Percentiles rank a stretch among this genome's conserved stretches.
phyloP scores from a whole-genome alignment of 768 basidiomycete species.

The Hypsizygus marmoreus region DNA sequence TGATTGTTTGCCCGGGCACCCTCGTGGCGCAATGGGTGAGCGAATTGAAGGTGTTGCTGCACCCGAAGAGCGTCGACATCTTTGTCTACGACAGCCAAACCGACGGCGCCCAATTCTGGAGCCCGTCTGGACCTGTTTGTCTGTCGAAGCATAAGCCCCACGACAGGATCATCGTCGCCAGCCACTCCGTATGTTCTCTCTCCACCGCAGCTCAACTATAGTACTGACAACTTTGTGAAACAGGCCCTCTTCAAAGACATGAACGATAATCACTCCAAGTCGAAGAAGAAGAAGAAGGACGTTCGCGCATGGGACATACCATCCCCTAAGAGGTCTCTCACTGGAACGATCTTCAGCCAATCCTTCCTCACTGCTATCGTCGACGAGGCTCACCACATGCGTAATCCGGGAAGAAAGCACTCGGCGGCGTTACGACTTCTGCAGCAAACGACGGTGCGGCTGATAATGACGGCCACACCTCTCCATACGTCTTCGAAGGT shows the following conservation, averaged over 20 bases:
- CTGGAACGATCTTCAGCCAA: conserved; percentile 17
- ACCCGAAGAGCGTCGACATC: conserved; percentile 21
- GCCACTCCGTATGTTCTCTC: conserved; percentile 24
- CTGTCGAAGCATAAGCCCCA: conserved; percentile 12
- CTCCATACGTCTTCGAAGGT: conserved; percentile 26
- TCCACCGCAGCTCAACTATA: neutral
- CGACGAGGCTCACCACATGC: conserved; percentile 26
- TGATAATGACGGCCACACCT: conserved; percentile 26
- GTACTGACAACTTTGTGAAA: neutral
- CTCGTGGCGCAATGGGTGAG: conserved; percentile 23
- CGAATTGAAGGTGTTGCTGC: conserved; percentile 17
- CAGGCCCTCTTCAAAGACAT: conserved; percentile 17
- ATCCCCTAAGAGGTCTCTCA: neutral
- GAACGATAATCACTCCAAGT: conserved; percentile 8
- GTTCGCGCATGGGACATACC: conserved; percentile 20
- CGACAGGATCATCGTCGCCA: conserved; percentile 21
- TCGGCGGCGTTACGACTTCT: conserved; percentile 12
- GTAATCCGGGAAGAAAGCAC: conserved; percentile 18
- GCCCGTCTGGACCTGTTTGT: conserved; percentile 6
- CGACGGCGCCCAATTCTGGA: conserved; percentile 21
- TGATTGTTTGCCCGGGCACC: conserved; percentile 22
- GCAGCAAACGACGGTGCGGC: conserved; percentile 6
- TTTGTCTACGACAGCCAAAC: conserved; percentile 21
- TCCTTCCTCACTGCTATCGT: conserved; percentile 15
- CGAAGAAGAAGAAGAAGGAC: neutral